Evolutionary conservation across 1,139 yeast genomes (phyloP), one percentile per base, ranked within the genome.

Genomic region (Candida labiduridarum): DNA sequence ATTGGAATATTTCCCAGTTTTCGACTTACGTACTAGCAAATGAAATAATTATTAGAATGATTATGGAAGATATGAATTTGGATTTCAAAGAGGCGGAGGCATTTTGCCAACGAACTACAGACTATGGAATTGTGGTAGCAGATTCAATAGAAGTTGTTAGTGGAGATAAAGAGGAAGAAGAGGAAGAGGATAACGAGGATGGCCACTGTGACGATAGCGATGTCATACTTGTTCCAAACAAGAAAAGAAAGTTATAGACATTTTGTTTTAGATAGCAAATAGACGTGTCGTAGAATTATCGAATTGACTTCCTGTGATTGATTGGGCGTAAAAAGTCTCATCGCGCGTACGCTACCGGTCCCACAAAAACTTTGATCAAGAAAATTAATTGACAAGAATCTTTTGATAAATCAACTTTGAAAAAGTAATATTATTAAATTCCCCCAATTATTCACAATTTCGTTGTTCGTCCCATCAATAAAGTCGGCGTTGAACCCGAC

Each of bases 1-100:
- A 83, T 69, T 86, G 90, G 90, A 82, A 87, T 1, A 58, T 71
- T 0, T 72, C 74, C 18, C 80, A 80, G 47, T 87, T 85, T 59
- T 65, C 78, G 2, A 73, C 80, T 7, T 83, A 82, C 58, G 84
- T 86, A 0, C 63, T 87, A 22, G 84, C 89, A 11, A 85, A 87
- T 43, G 92, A 87, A 57, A 64, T 86, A 7, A 74, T 85, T 7
- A 66, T 82, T 8, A 64, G 82, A 41, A 58, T 84, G 44, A 76
- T 81, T 3, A 72, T 76, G 66, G 76, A 78, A 11, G 87, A 84
- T 53, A 60, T 76, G 58, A 54, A 61, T 0, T 59, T 71, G 14
- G 58, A 55, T 15, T 56, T 74, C n/a, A 72, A 68, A 1, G 66
- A 67, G 19, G 86, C 87, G 0, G 77, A 79, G 52, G 64, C 65